These are phyloP conservation scores for Candida sanyiensis DNA, from an alignment of 805 yeast species.

Conservation along the genomic window DNA sequence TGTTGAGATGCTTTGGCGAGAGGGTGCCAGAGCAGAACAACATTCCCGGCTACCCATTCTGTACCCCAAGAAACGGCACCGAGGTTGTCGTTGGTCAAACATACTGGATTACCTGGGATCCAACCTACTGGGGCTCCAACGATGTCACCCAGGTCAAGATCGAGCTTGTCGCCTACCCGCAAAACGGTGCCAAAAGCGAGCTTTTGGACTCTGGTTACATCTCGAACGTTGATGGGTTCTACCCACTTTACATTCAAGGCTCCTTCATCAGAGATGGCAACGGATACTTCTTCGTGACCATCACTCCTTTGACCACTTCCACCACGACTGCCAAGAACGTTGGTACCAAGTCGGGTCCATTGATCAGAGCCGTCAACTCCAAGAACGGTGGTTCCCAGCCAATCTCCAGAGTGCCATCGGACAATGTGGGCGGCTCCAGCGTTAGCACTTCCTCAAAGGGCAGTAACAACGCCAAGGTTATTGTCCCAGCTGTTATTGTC, in stretches of 20 bases:
- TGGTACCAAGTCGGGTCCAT: constrained; percentile 37
- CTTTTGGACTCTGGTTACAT: constrained; percentile 31
- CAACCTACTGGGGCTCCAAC: constrained; percentile 36
- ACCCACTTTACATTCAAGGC: constrained; percentile 30
- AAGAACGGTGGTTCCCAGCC: constrained; percentile 26
- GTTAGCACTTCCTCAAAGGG: constrained; percentile 12
- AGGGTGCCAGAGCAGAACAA: constrained; percentile 30
- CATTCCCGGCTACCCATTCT: constrained; percentile 35
- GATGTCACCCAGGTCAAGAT: constrained; percentile 32
- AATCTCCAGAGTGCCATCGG: constrained; percentile 37
- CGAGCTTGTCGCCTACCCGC: constrained; percentile 31
- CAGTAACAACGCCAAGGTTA: constrained; percentile 25
- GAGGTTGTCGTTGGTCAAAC: constrained; percentile 43
- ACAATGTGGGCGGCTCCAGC: constrained; percentile 25
- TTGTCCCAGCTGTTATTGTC: constrained; percentile 40
- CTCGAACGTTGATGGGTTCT: constrained; percentile 35
- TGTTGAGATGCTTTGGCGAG: constrained; percentile 38
- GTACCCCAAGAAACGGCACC: constrained; percentile 35
- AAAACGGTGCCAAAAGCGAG: constrained; percentile 28
- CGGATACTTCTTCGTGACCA: constrained; percentile 35
- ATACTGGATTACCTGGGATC: constrained; percentile 46
- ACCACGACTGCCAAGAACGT: constrained; percentile 31
- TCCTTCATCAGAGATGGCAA: constrained; percentile 23
- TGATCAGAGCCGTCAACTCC: constrained; percentile 32
- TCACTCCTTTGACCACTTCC: constrained; percentile 34